Base-by-base conservation (phyloP, 139 green algal species). In the Chlorella sp. region DNA sequence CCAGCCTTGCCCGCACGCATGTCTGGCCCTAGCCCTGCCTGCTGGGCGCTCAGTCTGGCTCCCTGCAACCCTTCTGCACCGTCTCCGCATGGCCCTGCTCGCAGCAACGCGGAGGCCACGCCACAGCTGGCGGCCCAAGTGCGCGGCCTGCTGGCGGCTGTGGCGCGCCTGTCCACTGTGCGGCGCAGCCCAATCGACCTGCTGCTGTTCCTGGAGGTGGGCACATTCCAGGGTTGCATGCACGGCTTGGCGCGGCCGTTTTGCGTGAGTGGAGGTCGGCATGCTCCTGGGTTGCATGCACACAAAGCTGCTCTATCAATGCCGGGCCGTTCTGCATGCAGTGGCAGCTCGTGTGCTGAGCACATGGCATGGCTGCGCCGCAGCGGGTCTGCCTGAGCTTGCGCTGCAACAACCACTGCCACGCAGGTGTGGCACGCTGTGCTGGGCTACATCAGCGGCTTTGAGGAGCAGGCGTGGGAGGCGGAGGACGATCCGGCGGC, bases 401-500 rank as follows among this genome's bases (percentile, higher is more conserved):
- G n/a, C n/a, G n/a, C n/a, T n/a, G n/a, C n/a, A n/a, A n/a, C n/a
- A n/a, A n/a, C n/a, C n/a, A 8, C 24, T 62, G 28, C n/a, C 40
- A 19, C 38, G 73, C 82, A 87, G 78, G 84, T 84, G 69, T 87
- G 76, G 84, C 84, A 88, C 32, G 84, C 76, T n/a, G 76, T 88
- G 84, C 79, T 88, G 56, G 30, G 17, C 62, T 54, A 88, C 79
- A 36, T 80, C n/a, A 77, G 84, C 34, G n/a, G 41, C 6, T 56
- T 85, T 56, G 84, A 85, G 43, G 58, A 64, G 13, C 19, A 75
- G 56, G 32, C 56, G 70, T 84, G 84, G 81, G 70, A 80, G 54
- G 36, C 38, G 9, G 81, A 34, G 8, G 56, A 75, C 46, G 72
- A 73, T 22, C 9, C 30, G n/a, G 6, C 17, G 64, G 64, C 79